These are phyloP conservation scores for Starmerella kuoi DNA, from an alignment of 805 yeast genomes.

Conservation along the genomic window DNA sequence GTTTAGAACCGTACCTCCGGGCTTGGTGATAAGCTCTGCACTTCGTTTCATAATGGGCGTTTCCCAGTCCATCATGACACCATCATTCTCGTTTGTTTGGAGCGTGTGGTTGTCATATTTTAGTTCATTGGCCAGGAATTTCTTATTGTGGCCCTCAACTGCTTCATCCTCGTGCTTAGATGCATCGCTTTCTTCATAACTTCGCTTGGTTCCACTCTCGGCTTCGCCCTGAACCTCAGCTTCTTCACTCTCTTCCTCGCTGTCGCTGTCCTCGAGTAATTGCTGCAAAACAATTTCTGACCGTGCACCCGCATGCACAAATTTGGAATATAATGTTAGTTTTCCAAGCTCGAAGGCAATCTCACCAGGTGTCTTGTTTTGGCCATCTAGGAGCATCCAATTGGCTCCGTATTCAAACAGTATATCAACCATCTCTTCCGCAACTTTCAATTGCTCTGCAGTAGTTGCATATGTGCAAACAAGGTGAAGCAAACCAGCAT, in stretches of 20 bases:
- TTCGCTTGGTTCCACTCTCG: constrained; percentile 10
- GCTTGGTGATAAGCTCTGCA: constrained; percentile 55
- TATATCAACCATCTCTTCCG: constrained; percentile 40
- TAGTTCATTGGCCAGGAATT: constrained; percentile 54
- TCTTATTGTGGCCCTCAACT: constrained; percentile 36
- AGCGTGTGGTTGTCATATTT: constrained; percentile 50
- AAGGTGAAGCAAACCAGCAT: constrained; percentile 20
- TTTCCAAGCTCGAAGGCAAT: constrained; percentile 44
- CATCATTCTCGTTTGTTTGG: constrained; percentile 67
- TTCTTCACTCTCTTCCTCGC: constrained; percentile 16
- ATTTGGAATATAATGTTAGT: constrained; percentile 31
- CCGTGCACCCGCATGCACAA: constrained; percentile 78
- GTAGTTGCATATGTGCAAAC: constrained; percentile 15
- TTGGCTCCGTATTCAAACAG: constrained; percentile 82
- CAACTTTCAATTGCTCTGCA: constrained; percentile 14
- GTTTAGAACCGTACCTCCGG: constrained; percentile 45
- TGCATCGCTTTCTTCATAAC: constrained; percentile 11
- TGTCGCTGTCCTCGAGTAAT: constrained; percentile 30
- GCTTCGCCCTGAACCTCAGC: constrained; percentile 17
- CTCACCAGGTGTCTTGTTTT: constrained; percentile 76
- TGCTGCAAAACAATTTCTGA: constrained; percentile 74
- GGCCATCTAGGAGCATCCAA: constrained; percentile 68
- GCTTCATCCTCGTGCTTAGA: constrained; percentile 1
- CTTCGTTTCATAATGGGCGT: constrained; percentile 68
- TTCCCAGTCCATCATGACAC: constrained; percentile 99